Evolutionary conservation across 768 basidiomycete genomes (phyloP).

Genomic region (Boletus rubescentipes): DNA sequence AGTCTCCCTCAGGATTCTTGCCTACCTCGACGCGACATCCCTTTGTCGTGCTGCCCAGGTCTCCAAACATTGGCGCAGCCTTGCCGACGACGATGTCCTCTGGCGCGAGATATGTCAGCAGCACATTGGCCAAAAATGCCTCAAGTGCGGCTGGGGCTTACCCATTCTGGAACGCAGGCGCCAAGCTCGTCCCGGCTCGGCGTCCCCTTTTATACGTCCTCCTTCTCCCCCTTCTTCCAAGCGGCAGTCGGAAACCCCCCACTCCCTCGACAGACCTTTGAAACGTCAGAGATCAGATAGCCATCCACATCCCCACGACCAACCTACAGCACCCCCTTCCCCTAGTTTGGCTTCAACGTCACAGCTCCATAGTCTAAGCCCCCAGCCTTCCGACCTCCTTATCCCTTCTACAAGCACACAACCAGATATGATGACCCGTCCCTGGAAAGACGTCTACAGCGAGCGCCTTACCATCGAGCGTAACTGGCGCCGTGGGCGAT

Average conservation of each 20-base stretch:
- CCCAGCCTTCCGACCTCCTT: slow-evolving; percentile 21
- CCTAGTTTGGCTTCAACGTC: slow-evolving; percentile 19
- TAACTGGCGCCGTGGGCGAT: slow-evolving; percentile 95
- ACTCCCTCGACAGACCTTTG: slow-evolving; percentile 34
- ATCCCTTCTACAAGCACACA: slow-evolving; percentile 32
- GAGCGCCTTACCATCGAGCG: slow-evolving; percentile 95
- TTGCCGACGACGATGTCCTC: slow-evolving; percentile 93
- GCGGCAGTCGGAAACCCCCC: slow-evolving; percentile 38
- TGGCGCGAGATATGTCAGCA: slow-evolving; percentile 98
- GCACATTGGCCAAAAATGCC: slow-evolving; percentile 95
- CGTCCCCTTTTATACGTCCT: slow-evolving; percentile 36
- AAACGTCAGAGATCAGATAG: slow-evolving; percentile 48
- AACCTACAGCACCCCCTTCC: background rate
- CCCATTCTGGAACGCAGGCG: slow-evolving; percentile 83
- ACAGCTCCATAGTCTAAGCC: background rate
- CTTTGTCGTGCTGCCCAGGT: slow-evolving; percentile 94
- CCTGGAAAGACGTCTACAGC: slow-evolving; percentile 98
- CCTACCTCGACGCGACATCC: slow-evolving; percentile 88
- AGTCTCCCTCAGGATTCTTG: slow-evolving; percentile 81
- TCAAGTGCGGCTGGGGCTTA: slow-evolving; percentile 96
- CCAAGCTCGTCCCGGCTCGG: slow-evolving; percentile 39
- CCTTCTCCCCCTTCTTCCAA: slow-evolving; percentile 34
- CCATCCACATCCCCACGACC: slow-evolving; percentile 1
- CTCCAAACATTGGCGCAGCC: slow-evolving; percentile 73
- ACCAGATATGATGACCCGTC: slow-evolving; percentile 59